A percentile compares a stretch with the other conserved stretches of the same genome.
These are phyloP conservation scores for Gaillardinia entomophila DNA, from an alignment of 805 yeast genomes.

Conservation along the genomic window DNA sequence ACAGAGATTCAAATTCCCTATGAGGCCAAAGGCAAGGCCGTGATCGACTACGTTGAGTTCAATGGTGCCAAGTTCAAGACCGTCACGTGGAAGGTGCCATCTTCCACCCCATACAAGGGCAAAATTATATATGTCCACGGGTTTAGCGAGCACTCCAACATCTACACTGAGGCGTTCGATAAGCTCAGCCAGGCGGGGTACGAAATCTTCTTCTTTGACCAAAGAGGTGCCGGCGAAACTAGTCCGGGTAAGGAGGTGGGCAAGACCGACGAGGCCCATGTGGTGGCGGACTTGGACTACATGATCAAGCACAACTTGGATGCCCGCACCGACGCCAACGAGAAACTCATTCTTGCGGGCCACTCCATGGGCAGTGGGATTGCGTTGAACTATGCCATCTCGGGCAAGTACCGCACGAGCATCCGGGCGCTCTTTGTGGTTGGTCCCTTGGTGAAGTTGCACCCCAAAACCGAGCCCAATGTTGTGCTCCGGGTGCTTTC, in stretches of 20 bases:
- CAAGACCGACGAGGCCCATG: constrained; percentile 48
- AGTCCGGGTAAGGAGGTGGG: constrained; percentile 51
- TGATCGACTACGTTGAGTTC: constrained; percentile 21
- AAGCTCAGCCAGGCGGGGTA: constrained; percentile 47
- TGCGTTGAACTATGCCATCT: constrained; percentile 52
- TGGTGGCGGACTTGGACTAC: constrained; percentile 55
- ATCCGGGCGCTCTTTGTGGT: constrained; percentile 43
- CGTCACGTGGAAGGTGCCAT: constrained; percentile 36
- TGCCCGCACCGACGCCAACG: constrained; percentile 19
- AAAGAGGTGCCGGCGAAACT: constrained; percentile 71
- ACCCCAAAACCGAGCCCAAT: constrained; percentile 57
- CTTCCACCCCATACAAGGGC: constrained; percentile 36
- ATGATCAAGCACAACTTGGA: constrained; percentile 44
- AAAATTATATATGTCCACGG: constrained; percentile 65
- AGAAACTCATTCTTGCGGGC: constrained; percentile 51
- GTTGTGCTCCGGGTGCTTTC: constrained; percentile 32
- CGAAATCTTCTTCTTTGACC: constrained; percentile 66
- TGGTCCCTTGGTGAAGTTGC: constrained; percentile 58
- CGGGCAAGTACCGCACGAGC: constrained; percentile 44
- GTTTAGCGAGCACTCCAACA: constrained; percentile 51
- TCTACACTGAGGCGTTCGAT: constrained; percentile 52
- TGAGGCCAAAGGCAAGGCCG: constrained; percentile 25
- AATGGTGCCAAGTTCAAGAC: constrained; percentile 38
- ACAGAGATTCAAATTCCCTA: constrained; percentile 23
- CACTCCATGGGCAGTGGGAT: constrained; percentile 86